Evolutionary conservation across 2,329 filamentous ascomycete genomes (phyloP), one percentile per base, ranked within the genome.

Genomic region (Helotiales sp.): DNA sequence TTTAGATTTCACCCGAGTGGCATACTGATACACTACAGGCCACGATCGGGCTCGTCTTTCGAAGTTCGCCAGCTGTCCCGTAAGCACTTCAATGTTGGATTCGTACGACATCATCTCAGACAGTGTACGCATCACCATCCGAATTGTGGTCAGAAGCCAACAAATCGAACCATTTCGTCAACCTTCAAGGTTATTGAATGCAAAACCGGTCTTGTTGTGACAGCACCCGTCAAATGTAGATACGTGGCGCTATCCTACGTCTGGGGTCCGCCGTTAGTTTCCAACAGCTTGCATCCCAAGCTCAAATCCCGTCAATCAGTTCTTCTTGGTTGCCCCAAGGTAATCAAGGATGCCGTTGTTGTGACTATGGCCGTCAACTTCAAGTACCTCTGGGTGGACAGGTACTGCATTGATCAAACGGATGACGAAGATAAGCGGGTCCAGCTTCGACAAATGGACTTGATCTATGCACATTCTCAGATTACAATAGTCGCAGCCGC

Each of bases 401-500:
- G 50, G 24, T 52, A 52, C 24, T 52, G 50, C n/a, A 52, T 52
- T 36, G 33, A 52, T 30, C 50, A 52, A 22, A n/a, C 24, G 13
- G 22, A 52, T 40, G 31, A 19, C n/a, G 9, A 15, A 12, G 36
- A 24, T 24, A 52, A 52, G 29, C 17, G 24, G 9, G 7, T 27
- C 3, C 50, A 52, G 13, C 15, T 52, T n/a, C 38, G 31, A 2
- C 50, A 40, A 15, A 52, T 52, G 33, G 33, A 52, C n/a, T 19
- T 17, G 34, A 52, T 42, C 22, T 42, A 52, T 31, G 30, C 29
- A 29, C 19, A 30, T 51, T 27, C 48, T 9, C 17, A 51, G 15
- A 17, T 51, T 7, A 51, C 48, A 17, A 30, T 51, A 6, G 30
- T 51, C 24, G 48, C 48, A 22, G 48, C 48, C 29, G 31, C 27